phyloP scores from a whole-genome alignment of 345 rosid species.

The Linum usitatissimum region DNA sequence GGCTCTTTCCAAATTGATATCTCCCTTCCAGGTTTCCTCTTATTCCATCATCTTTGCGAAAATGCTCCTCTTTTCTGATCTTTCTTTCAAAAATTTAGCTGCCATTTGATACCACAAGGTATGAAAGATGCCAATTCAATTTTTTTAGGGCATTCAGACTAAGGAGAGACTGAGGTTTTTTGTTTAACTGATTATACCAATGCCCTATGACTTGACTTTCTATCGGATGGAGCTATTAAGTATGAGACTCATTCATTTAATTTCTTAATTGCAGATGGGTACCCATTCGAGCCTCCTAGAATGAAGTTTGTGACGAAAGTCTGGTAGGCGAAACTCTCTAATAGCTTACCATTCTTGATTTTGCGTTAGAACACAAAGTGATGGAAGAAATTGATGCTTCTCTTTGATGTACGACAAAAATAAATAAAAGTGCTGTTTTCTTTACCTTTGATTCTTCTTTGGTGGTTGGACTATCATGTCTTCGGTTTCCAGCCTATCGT shows the following conservation, averaged over 20 bases:
- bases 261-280: conserved; percentile 65
- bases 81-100: neutral
- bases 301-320: conserved; percentile 96
- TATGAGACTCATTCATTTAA: neutral
- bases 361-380: neutral
- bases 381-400: neutral
- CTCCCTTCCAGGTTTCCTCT: conserved; percentile 47
- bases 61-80: neutral
- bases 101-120: neutral
- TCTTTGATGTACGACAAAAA: neutral
- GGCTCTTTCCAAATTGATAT: conserved; percentile 84
- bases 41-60: neutral
- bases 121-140: neutral
- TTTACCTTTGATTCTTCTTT: too few species aligned
- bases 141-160: neutral
- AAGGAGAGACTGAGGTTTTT: neutral
- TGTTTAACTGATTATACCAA: too few species aligned
- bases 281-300: conserved; percentile 99
- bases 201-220: too few species aligned
- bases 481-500: too few species aligned
- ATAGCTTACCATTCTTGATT: neutral
- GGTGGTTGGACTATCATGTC: too few species aligned
- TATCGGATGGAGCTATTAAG: neutral
- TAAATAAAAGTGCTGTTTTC: neutral
- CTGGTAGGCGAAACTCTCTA: conserved; percentile 50